A percentile compares a stretch with the other conserved stretches of the same genome.
Conservation (phyloP, 2,329 filamentous ascomycete genomes). For the Neopestalotiopsis sp. region DNA sequence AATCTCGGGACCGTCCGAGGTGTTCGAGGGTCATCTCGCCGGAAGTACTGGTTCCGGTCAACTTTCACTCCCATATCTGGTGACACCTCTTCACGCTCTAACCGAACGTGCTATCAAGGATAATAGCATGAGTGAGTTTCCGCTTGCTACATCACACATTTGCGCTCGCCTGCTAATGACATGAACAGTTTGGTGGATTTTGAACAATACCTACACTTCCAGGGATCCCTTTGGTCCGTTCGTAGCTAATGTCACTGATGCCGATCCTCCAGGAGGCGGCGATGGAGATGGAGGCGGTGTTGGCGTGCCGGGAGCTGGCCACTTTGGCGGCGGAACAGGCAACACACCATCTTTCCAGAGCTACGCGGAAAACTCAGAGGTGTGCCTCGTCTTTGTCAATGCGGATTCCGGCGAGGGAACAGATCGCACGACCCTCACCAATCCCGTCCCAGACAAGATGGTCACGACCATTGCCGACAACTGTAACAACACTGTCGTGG, state of each 20-base stretch:
- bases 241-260: not conserved
- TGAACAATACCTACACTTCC: constrained; percentile 38
- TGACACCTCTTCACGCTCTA: constrained; percentile 58
- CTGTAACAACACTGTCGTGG: constrained; percentile 72
- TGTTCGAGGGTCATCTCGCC: constrained; percentile 40
- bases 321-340: constrained; percentile 19
- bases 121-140: constrained; percentile 26
- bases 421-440: constrained; percentile 26
- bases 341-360: constrained; percentile 20
- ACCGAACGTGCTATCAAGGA: constrained; percentile 49
- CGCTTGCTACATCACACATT: not conserved
- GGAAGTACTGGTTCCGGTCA: constrained; percentile 62
- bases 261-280: not conserved
- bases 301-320: constrained; percentile 25
- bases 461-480: constrained; percentile 63
- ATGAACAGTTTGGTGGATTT: constrained; percentile 47
- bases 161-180: not conserved
- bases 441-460: constrained; percentile 51
- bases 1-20: constrained; percentile 11
- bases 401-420: constrained; percentile 63
- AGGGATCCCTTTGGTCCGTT: not conserved
- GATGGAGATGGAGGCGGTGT: constrained; percentile 30
- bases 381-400: constrained; percentile 69
- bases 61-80: constrained; percentile 56
- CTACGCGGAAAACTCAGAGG: constrained; percentile 27